A percentile compares a stretch with the other conserved stretches of the same genome.
phyloP scores from a whole-genome alignment of 305 asterid species.

The Striga hermonthica region DNA sequence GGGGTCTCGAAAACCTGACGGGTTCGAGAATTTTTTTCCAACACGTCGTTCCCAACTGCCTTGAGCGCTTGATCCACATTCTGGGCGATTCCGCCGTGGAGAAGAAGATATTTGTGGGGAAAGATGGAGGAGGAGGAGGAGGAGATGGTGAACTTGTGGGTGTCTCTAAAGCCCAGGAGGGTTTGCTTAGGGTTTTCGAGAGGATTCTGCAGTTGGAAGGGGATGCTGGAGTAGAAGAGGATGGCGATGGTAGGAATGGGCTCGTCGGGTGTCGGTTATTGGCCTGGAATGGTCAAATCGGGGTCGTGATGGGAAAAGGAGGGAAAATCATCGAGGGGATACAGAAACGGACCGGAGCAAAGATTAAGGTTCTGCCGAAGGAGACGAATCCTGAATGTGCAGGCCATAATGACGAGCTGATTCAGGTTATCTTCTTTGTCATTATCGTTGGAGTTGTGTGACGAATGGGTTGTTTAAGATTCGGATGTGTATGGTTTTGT shows the following conservation, averaged over 20 bases:
- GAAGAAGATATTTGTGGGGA: conserved; percentile 29
- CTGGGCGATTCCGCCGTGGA: conserved; percentile 41
- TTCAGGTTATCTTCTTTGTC: conserved; percentile 41
- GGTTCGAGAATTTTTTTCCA: conserved; percentile 45
- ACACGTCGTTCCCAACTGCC: conserved; percentile 41
- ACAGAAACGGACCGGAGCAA: conserved; percentile 44
- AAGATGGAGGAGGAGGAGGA: no score
- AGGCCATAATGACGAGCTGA: conserved; percentile 44
- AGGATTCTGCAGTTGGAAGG: conserved; percentile 52
- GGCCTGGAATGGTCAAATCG: conserved; percentile 40
- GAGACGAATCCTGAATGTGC: conserved; percentile 53
- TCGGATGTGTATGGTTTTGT: no score
- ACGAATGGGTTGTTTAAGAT: no score
- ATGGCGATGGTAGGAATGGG: conserved; percentile 24
- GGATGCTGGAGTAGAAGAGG: conserved; percentile 24
- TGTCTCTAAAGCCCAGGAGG: conserved; percentile 54
- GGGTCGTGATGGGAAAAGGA: conserved; percentile 54
- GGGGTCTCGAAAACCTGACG: conserved; percentile 42
- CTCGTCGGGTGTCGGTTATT: conserved; percentile 46
- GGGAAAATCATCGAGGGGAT: conserved; percentile 44
- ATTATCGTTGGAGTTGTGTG: background rate
- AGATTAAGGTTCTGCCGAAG: conserved; percentile 42
- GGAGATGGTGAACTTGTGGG: conserved; percentile 30
- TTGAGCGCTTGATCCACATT: conserved; percentile 54
- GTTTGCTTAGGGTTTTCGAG: conserved; percentile 53